Percentiles rank a stretch among this genome's conserved stretches.
These are phyloP conservation scores for Curvularia lunata DNA, from an alignment of 2,329 filamentous ascomycete genomes.

Conservation along the genomic window DNA sequence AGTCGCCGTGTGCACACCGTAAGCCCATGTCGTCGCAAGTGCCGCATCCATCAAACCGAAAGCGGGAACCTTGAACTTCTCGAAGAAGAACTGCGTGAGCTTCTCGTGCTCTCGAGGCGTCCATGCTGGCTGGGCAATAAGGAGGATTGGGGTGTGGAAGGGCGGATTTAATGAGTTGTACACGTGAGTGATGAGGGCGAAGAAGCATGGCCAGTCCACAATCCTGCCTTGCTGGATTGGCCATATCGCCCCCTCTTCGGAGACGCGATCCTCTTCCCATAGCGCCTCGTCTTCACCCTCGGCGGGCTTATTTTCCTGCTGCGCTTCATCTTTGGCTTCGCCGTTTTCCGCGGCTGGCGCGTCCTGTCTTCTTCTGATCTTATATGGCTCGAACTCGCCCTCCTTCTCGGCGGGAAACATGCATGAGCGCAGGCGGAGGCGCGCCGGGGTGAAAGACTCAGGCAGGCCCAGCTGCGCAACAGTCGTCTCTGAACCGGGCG, in stretches of 20 bases:
- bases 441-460: slow-evolving; percentile 90
- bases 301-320: slow-evolving; percentile 35
- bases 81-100: slow-evolving; percentile 93
- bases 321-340: slow-evolving; percentile 36
- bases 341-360: slow-evolving; percentile 37
- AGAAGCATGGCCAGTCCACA: slow-evolving; percentile 88
- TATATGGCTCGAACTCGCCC: slow-evolving; percentile 81
- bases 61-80: slow-evolving; percentile 93
- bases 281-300: slow-evolving; percentile 65
- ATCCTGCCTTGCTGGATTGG: slow-evolving; percentile 83
- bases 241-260: slow-evolving; percentile 87
- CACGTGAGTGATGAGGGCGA: slow-evolving; percentile 90
- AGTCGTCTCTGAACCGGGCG: slow-evolving; percentile 85
- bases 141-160: slow-evolving; percentile 91
- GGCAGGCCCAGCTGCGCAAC: slow-evolving; percentile 88
- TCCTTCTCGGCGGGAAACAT: slow-evolving; percentile 85
- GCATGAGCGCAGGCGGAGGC: slow-evolving; percentile 83
- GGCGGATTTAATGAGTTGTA: slow-evolving; percentile 87
- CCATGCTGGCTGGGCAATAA: slow-evolving; percentile 91
- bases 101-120: slow-evolving; percentile 84
- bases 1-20: slow-evolving; percentile 80
- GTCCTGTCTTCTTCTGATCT: slow-evolving; percentile 65
- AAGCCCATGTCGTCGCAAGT: slow-evolving; percentile 79
- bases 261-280: slow-evolving; percentile 87
- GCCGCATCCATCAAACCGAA: slow-evolving; percentile 91